Base-by-base conservation (phyloP, 2,329 filamentous ascomycete genomes). In the Pseudopithomyces chartarum region DNA sequence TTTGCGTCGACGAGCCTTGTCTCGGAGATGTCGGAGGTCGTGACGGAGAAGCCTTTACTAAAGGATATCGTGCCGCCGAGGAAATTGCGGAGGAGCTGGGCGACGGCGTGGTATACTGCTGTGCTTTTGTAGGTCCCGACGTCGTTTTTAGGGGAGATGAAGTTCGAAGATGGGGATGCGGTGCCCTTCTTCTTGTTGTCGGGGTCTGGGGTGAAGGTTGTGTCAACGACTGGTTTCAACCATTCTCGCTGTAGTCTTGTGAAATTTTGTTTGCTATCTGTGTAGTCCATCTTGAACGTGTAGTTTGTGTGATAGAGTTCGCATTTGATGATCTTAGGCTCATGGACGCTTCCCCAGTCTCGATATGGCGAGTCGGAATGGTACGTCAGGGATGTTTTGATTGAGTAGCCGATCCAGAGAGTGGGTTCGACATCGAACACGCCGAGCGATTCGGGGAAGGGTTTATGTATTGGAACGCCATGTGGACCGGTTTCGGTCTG, bases 251-350 rank as follows among this genome's bases (percentile, higher is more conserved):
- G 52, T 32, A 51, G 63, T 10, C 67, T 54, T 0, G 34, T 65
- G 23, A 68, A 58, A 6, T 48, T 58, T 39, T 75, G 74, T 26
- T 58, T 48, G 6, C 54, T 60, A 8, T 71, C 68, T 1, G 52
- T 64, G 54, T 70, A 75, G 19, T 56, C 62, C 59, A 76, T 66
- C 6, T 67, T 54, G 49, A 75, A 70, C 0, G 68, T 75, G 57
- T 76, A 77, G 40, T 73, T 71, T 13, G 73, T 75, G 45, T 75
- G 65, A 36, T 76, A 58, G 54, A 70, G 66, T 11, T 69, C 63
- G 58, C 74, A 76, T 56, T 67, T 71, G 58, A 75, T 70, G 39
- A 76, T 71, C 45, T 71, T 71, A 0, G 74, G 67, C 47, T 69
- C 63, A 34, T 74, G 71, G 0, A 73, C 65, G 26, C 60, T 61